Base-by-base conservation (phyloP, 805 yeast species). In the Sungouiella blattae region DNA sequence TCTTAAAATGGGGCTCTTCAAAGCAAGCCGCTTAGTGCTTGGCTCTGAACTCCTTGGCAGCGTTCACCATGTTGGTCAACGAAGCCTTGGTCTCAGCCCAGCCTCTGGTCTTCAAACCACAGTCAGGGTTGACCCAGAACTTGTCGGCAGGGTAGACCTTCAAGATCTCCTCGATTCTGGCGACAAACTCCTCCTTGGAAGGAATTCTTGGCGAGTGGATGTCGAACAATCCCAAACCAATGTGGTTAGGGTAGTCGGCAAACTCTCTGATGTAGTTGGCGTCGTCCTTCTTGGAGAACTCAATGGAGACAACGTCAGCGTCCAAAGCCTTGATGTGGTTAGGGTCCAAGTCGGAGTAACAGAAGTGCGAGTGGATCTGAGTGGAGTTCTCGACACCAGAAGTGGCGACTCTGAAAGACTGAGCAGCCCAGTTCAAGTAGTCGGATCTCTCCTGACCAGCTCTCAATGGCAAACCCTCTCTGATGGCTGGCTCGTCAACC, bases 101-200 rank as follows among this genome's bases (percentile, higher is more conserved):
- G 58, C 95, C 96, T 83, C 98, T 89, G 69, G 98, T 93, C 86
- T 93, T 93, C 71, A 93, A 82, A 81, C 98, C 98, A 82, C 98
- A 93, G 78, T 93, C 98, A 63, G 98, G 98, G 94, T 93, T 93
- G 66, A 93, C 95, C 98, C 98, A 93, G 81, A 93, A 86, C 73
- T 89, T 91, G 70, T 86, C 87, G 64, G 93, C 94, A 67, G 97
- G 97, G 79, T 91, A 91, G 44, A 86, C 93, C 77, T 88, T 87
- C 72, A 93, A 76, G 75, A 93, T 89, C 68, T 87, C 93, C 63
- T 80, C 80, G 62, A 93, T 87, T 76, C 96, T 88, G 64, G 82
- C 72, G 68, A 87, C 82, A 72, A 93, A 91, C 76, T 93, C 98
- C 67, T 85, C 88, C 75, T 83, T 85, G 42, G 98, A 89, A 61